These are phyloP conservation scores for Diplodia seriata DNA, from an alignment of 2,329 filamentous ascomycete species.

Conservation along the genomic window DNA sequence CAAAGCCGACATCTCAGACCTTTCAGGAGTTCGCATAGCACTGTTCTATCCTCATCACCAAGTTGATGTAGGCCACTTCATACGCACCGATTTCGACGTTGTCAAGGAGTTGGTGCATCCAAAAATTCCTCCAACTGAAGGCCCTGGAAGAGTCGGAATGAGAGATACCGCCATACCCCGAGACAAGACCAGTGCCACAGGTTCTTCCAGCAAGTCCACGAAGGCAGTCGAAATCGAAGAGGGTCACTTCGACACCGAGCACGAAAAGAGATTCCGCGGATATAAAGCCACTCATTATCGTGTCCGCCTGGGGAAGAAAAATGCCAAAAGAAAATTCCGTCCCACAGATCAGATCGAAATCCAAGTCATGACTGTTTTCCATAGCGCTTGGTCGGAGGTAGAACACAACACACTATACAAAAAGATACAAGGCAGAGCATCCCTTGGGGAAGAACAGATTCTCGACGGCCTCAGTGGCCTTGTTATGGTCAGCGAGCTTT, in stretches of 20 bases:
- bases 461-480: background rate
- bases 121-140: no score
- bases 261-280: background rate
- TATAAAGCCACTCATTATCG: background rate
- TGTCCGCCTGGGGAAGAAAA: background rate
- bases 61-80: background rate
- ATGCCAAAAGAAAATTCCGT: background rate
- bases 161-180: no score
- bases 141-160: no score
- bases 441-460: background rate
- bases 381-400: background rate
- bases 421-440: background rate
- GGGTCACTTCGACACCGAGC: no score
- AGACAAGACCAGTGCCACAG: no score
- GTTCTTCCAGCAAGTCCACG: no score
- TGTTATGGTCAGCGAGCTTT: background rate
- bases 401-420: background rate
- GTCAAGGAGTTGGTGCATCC: background rate
- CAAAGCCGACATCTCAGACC: background rate
- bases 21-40: constrained; percentile 3
- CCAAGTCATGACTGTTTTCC: background rate
- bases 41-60: background rate
- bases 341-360: background rate
- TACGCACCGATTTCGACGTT: background rate
- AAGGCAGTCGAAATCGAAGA: no score